Evolutionary conservation across 2,329 filamentous ascomycete species (phyloP), one percentile per base, ranked within the genome.

Genomic region (Cercospora sp.): DNA sequence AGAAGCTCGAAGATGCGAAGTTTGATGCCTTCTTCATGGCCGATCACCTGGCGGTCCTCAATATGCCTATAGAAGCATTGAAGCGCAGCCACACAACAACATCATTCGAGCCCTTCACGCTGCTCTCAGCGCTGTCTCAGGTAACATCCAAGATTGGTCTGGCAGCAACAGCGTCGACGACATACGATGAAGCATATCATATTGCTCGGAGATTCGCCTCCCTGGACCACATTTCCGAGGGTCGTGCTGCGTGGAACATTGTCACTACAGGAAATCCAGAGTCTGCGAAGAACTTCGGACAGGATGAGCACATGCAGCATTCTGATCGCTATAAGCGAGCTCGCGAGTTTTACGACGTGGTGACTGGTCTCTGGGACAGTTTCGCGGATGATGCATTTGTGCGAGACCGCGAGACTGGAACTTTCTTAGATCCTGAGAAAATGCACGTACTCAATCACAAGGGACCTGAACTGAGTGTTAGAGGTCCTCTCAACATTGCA

Each of bases 1-100:
- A 85, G 71, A 85, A 80, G 64, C 78, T 85, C 3, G 82, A 85
- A 61, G 78, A 78, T 20, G 82, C 81, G 16, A 84, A 84, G 55
- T 84, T 85, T 69, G 82, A 84, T 69, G 82, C 80, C n/a, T 80
- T 85, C 66, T 85, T 85, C 75, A 80, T 85, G 65, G 84, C 84
- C 5, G 84, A 85, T 62, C 80, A 83, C 5, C 76, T 84, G 0
- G 73, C 73, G 4, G 73, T 75, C 6, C 64, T 75, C 13, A 75
- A 75, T 40, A 74, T 75, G 85, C 85, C 85, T 0, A 75, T 84
- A 1, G 86, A 87, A 65, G 85, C 86, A 1, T 78, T 88, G 10
- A 85, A 85, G 71, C 83, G 85, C 31, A 87, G 84, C 68, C 86
- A 88, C 63, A 88, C 86, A 0, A 84, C 86, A 0, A 87, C 85